Evolutionary conservation across 768 basidiomycete species (phyloP), one percentile per base, ranked within the genome.

Genomic region (Holtermannia corniformis): DNA sequence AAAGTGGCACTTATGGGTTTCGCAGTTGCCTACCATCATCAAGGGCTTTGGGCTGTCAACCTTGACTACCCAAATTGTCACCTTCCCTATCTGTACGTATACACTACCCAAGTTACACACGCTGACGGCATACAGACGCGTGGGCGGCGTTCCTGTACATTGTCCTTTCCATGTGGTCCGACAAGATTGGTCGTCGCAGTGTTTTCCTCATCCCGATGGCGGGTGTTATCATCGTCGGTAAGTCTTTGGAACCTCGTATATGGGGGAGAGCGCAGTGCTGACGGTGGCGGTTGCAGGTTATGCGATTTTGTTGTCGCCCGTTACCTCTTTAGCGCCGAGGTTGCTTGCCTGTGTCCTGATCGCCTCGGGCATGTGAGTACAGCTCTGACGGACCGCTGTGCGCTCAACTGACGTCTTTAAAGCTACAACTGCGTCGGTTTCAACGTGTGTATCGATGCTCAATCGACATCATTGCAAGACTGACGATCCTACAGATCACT

Each of bases 1-100:
- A n/a, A n/a, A n/a, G n/a, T n/a, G n/a, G n/a, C n/a, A n/a, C n/a
- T n/a, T n/a, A n/a, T n/a, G n/a, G n/a, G n/a, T n/a, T n/a, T n/a
- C n/a, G n/a, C n/a, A n/a, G n/a, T n/a, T n/a, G n/a, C 63, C 59
- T 2, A 49, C 51, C 19, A 58, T 64, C 56, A 59, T 64, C 53
- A 52, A 46, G 21, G 64, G 56, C 19, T 48, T 62, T 41, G 64
- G 64, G 3, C 61, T 44, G 49, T 44, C 28, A 42, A 62, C 50
- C 20, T 55, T 62, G 27, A 49, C 52, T 21, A 58, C 64, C 13
- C 59, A 65, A 27, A 51, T 65, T 4, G 53, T 65, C 50, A 66
- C 64, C 32, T 59, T 60, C 24, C 60, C 57, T 24, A 52, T 60
- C 40, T 60, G n/a, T n/a, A n/a, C n/a, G n/a, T n/a, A n/a, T n/a